phyloP scores from a whole-genome alignment of 1,139 yeast genomes.

The Blastobotrys arbuscula region DNA sequence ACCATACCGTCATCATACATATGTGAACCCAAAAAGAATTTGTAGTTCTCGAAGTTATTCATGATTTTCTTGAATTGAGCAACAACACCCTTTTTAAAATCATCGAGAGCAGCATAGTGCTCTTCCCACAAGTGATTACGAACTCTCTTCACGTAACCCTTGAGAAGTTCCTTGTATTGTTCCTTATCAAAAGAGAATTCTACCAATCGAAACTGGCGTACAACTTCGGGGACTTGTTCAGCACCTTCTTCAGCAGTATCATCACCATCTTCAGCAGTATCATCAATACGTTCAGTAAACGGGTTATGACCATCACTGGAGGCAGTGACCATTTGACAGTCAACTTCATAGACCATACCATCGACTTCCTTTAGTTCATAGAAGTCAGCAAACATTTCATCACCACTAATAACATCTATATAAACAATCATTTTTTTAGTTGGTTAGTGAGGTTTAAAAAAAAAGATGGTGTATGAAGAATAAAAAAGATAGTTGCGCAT shows the following conservation, averaged over 20 bases:
- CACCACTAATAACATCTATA: constrained; percentile 80
- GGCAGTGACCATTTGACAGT: constrained; percentile 88
- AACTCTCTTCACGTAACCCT: too few relatives aligned
- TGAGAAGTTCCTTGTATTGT: constrained; percentile 90
- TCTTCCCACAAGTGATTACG: too few relatives aligned
- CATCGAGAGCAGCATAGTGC: too few relatives aligned
- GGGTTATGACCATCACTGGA: constrained; percentile 76
- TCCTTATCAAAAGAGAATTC: constrained; percentile 95
- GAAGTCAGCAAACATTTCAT: constrained; percentile 85
- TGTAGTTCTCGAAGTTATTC: too few relatives aligned
- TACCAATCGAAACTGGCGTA: constrained; percentile 96
- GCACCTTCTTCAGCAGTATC: too few relatives aligned
- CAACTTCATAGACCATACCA: constrained; percentile 91
- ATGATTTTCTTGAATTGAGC: too few relatives aligned
- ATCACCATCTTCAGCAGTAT: constrained; percentile 71
- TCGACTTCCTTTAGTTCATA: constrained; percentile 83
- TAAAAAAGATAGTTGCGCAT: too few relatives aligned
- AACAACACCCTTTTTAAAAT: too few relatives aligned
- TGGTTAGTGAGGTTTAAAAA: too few relatives aligned
- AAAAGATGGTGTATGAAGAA: too few relatives aligned
- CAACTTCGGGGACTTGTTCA: constrained; percentile 94
- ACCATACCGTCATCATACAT: too few relatives aligned
- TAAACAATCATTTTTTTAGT: constrained; percentile 33
- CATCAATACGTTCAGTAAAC: constrained; percentile 93
- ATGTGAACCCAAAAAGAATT: too few relatives aligned